Evolutionary conservation across 169 alveolate species (phyloP).

Genomic region (Plasmodium fragile): DNA sequence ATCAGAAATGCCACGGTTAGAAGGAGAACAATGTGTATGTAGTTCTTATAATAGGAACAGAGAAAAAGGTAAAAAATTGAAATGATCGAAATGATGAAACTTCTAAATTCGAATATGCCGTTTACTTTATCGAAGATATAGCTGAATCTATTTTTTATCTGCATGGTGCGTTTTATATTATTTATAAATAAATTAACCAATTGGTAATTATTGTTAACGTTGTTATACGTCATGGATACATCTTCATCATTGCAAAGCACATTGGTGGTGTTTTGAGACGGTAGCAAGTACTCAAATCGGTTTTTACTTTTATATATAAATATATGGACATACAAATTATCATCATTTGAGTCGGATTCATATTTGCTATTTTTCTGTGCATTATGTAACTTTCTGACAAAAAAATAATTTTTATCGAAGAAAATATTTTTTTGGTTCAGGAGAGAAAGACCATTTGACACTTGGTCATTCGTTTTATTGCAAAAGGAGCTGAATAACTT

Average conservation of each 20-base stretch:
- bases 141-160: conserved; percentile 46
- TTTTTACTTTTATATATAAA: conserved; percentile 73
- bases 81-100: conserved; percentile 43
- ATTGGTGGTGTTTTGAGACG: conserved; percentile 28
- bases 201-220: conserved; percentile 59
- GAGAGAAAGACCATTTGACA: conserved; percentile 4
- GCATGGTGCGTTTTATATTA: conserved; percentile 63
- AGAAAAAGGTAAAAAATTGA: conserved; percentile 41
- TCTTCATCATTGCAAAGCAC: conserved; percentile 43
- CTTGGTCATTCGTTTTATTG: background rate
- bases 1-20: conserved; percentile 32
- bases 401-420: conserved; percentile 66
- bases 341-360: conserved; percentile 29
- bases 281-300: conserved; percentile 64
- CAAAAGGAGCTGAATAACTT: conserved; percentile 12
- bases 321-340: conserved; percentile 37
- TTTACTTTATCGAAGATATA: conserved; percentile 29
- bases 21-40: conserved; percentile 38
- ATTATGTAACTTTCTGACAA: conserved; percentile 54
- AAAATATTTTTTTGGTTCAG: conserved; percentile 46
- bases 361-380: conserved; percentile 32
- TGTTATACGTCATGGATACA: conserved; percentile 27
- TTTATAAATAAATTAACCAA: conserved; percentile 54
- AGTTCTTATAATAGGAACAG: conserved; percentile 63
- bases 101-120: conserved; percentile 55